These are phyloP conservation scores for Solanum corneliomulleri DNA, from an alignment of 257 asterid species.

Conservation along the genomic window DNA sequence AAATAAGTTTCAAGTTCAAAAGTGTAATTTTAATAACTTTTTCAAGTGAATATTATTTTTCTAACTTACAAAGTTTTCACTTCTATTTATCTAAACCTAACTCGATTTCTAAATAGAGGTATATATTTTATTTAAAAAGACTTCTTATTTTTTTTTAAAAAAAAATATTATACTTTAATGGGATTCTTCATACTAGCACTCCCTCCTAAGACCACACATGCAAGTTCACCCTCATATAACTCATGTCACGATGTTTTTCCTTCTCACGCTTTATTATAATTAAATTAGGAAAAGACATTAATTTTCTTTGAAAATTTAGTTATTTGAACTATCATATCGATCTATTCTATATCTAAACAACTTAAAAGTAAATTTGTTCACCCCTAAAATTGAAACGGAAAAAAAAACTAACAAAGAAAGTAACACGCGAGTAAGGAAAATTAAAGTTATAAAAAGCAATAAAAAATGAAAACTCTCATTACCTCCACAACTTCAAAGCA, in stretches of 20 bases:
- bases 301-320: too few relatives aligned
- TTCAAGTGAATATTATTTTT: background rate
- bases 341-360: too few relatives aligned
- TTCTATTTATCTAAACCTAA: background rate
- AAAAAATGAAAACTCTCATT: background rate
- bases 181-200: too few relatives aligned
- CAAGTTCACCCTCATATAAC: background rate
- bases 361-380: too few relatives aligned
- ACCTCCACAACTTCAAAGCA: background rate
- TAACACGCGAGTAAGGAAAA: background rate
- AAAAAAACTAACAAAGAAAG: too few relatives aligned
- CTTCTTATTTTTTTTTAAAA: too few relatives aligned
- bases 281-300: too few relatives aligned
- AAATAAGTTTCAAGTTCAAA: background rate
- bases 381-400: background rate
- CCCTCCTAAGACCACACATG: background rate
- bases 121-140: too few relatives aligned
- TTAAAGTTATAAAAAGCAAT: too few relatives aligned
- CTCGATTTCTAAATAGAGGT: background rate
- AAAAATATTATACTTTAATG: too few relatives aligned
- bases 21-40: background rate
- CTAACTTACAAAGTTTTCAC: background rate
- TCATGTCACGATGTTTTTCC: background rate
- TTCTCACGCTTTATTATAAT: too few relatives aligned
- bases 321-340: too few relatives aligned